A percentile compares a stretch with the other conserved stretches of the same genome.
Conservation (phyloP, 1,139 yeast genomes). For the Yamadazyma jaroonii region DNA sequence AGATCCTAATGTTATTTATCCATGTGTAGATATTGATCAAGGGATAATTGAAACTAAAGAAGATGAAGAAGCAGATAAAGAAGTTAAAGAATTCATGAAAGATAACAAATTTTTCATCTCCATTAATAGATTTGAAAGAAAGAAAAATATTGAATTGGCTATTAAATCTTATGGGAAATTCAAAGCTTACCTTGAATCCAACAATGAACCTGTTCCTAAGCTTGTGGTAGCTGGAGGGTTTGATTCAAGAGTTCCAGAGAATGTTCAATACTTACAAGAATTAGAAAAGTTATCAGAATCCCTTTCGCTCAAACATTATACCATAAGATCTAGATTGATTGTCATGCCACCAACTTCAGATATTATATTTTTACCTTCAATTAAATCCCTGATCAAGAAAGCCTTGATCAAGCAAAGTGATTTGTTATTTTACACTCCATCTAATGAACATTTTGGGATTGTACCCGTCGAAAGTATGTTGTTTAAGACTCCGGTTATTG, state of each 20-base stretch:
- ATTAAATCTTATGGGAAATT: conserved; percentile 56
- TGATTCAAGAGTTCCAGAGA: conserved; percentile 73
- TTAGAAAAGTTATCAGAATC: conserved; percentile 49
- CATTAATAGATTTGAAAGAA: conserved; percentile 83
- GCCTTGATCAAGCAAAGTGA: conserved; percentile 57
- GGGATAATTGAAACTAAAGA: conserved; percentile 16
- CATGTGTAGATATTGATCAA: conserved; percentile 64
- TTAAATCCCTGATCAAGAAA: conserved; percentile 64
- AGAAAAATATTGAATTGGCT: conserved; percentile 81
- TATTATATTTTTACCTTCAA: conserved; percentile 78
- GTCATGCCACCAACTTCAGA: conserved; percentile 39
- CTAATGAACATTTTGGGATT: conserved; percentile 92
- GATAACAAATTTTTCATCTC: conserved; percentile 55
- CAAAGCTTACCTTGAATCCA: conserved; percentile 12
- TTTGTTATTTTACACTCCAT: conserved; percentile 81
- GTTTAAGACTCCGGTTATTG: conserved; percentile 77
- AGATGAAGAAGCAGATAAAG: conserved; percentile 22
- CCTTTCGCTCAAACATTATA: conserved; percentile 43
- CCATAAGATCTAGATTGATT: conserved; percentile 46
- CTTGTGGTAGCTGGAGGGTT: conserved; percentile 90
- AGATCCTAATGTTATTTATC: conserved; percentile 77
- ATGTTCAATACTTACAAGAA: conserved; percentile 67
- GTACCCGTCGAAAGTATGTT: conserved; percentile 97
- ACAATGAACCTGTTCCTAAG: conserved; percentile 21
- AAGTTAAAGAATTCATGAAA: conserved; percentile 33